These are phyloP conservation scores for Hippophae gyantsensis DNA, from an alignment of 306 rosid genomes.

Conservation along the genomic window DNA sequence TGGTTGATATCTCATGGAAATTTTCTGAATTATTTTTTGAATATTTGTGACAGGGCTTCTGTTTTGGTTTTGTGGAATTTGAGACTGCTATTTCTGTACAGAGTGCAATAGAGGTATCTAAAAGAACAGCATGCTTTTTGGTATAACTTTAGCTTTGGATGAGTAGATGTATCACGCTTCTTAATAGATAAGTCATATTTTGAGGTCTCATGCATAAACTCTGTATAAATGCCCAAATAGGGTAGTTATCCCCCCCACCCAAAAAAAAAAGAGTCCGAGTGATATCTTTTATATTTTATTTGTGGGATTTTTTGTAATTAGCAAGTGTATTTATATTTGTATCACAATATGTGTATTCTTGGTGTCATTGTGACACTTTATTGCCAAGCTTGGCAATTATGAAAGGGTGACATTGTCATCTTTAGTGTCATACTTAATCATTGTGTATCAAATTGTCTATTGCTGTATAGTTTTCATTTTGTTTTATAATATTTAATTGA, in stretches of 20 bases:
- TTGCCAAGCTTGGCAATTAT: too few relatives aligned
- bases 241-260: too few relatives aligned
- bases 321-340: too few relatives aligned
- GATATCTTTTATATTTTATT: too few relatives aligned
- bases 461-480: not conserved
- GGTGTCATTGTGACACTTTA: too few relatives aligned
- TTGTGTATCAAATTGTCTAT: not conserved
- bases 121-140: not conserved
- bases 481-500: not conserved
- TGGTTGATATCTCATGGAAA: not conserved
- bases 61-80: constrained; percentile 81
- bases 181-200: not conserved
- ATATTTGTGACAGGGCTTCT: constrained; percentile 48
- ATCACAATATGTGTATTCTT: too few relatives aligned
- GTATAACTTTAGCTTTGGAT: not conserved
- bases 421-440: not conserved
- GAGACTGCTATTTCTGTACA: constrained; percentile 60
- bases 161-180: not conserved
- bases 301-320: too few relatives aligned
- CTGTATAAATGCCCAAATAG: too few relatives aligned
- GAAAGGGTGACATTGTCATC: not conserved
- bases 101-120: constrained; percentile 63
- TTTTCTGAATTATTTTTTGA: not conserved
- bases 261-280: too few relatives aligned
- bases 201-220: not conserved